Evolutionary conservation across 257 asterid genomes (phyloP), one percentile per base, ranked within the genome.

Genomic region (Cinchona pubescens): DNA sequence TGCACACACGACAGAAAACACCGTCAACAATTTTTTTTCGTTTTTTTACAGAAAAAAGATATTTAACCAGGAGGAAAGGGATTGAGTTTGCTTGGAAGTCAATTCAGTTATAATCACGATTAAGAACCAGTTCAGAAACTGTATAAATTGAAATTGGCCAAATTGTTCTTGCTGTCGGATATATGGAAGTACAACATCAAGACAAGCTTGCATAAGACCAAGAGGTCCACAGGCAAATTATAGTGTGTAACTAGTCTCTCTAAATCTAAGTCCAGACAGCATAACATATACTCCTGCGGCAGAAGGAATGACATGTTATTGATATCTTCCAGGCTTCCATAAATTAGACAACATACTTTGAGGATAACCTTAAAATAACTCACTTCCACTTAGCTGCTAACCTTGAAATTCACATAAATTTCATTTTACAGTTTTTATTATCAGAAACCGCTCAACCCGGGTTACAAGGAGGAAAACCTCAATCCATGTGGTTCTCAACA

Each of bases 201-300:
- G 98, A 79, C 92, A 95, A 42, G 98, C 93, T 78, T 92, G 99
- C 99, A 95, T 95, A 67, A 95, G 78, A 79, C 99, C 99, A 72
- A 95, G 86, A 59, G 99, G 99, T 43, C 99, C 98, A 16, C 90
- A 91, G 56, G 99, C 93, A 84, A 92, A 87, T n/a, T n/a, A n/a
- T n/a, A n/a, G n/a, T n/a, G n/a, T n/a, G n/a, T n/a, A 78, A 95
- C 99, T 30, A 95, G 96, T 79, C 99, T 95, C 89, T 95, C 99
- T 73, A 95, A 84, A 82, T 95, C 98, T 67, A 95, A n/a, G 85
- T 71, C 99, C 98, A 71, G 97, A 95, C 97, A 95, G 87, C 99
- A 95, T 87, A 65, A 95, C 99, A 85, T 95, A 95, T 78, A 92
- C 97, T 77, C 99, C 99, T 95, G 92, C 73, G 74, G 75, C 80